phyloP scores from a whole-genome alignment of 1,284 basidiomycete species.

The Leucoagaricus sp. region DNA sequence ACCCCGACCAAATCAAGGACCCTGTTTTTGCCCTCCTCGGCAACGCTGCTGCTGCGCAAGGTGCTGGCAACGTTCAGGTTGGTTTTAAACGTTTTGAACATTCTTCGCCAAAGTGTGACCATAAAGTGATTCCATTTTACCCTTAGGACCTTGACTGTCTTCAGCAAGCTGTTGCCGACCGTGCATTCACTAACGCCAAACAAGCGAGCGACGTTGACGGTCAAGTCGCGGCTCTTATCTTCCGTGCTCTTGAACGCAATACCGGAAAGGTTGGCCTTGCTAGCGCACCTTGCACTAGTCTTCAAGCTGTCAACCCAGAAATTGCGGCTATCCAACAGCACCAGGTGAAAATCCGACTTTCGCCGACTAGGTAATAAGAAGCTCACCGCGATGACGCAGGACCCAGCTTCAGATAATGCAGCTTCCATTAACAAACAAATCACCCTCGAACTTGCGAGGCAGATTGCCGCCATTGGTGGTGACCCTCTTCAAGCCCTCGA shows the following conservation, averaged over 20 bases:
- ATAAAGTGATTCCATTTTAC: background rate
- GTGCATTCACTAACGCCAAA: slow-evolving; percentile 74
- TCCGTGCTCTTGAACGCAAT: slow-evolving; percentile 69
- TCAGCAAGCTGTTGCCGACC: slow-evolving; percentile 65
- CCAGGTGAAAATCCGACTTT: slow-evolving; percentile 36
- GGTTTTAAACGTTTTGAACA: slow-evolving; percentile 18
- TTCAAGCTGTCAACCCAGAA: slow-evolving; percentile 63
- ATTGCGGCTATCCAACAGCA: slow-evolving; percentile 69
- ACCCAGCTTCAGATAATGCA: slow-evolving; percentile 61
- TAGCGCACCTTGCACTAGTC: slow-evolving; percentile 51
- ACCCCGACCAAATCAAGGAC: slow-evolving; percentile 60
- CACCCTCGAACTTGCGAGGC: slow-evolving; percentile 57
- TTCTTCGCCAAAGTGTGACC: background rate
- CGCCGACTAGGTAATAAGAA: background rate
- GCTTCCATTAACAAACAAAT: slow-evolving; percentile 65
- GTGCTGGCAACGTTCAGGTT: slow-evolving; percentile 55
- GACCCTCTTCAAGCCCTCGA: slow-evolving; percentile 61
- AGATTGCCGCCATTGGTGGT: slow-evolving; percentile 65
- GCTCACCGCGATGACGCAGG: slow-evolving; percentile 33
- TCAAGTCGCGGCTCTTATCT: slow-evolving; percentile 62
- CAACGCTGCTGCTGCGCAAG: slow-evolving; percentile 57
- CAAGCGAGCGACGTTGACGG: slow-evolving; percentile 56
- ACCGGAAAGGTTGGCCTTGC: slow-evolving; percentile 55
- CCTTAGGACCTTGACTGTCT: slow-evolving; percentile 60
- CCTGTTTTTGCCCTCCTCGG: slow-evolving; percentile 69